Evolutionary conservation across 2,329 filamentous ascomycete species (phyloP), one percentile per base, ranked within the genome.

Genomic region (Aspergillus sp.): DNA sequence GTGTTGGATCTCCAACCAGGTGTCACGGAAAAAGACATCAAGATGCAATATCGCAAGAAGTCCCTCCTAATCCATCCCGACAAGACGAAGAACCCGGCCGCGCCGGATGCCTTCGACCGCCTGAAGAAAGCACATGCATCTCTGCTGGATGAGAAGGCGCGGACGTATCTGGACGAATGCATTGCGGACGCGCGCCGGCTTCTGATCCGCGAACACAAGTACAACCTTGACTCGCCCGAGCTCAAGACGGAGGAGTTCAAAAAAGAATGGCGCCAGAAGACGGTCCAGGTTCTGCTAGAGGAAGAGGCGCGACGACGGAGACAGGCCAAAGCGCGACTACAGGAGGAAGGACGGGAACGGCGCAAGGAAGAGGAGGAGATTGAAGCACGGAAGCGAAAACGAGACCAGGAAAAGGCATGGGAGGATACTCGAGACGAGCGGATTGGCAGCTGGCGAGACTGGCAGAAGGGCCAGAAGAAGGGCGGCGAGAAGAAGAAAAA

Each of bases 31-130:
- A 92, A 90, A 54, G 94, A 97, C 76, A 97, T 99, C 79, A 97
- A 96, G 76, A 79, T 87, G 62, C 83, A 84, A 61, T 99, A 97
- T 77, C 92, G 94, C 79, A 92, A 90, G 65, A 97, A 96, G 74
- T 99, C 94, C n/a, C 86, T 99, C 52, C 85, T 99, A 45, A 97
- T 99, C 77, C 94, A 99, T 78, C 94, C 94, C 6, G 94, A 99
- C 79, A 99, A 99, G 74, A 96, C 94, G 51, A 86, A 86, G 66
- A 97, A 99, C 68, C 87, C 90, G 0, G 83, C 80, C 45, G 94
- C 94, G 0, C 93, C 94, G 3, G 94, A 97, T 65, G 94, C 94
- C 60, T 99, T 99, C 69, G 94, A 99, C 74, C 86, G 93, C 9
- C 82, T 99, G 24, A 96, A 96, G 67, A 96, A 97, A 74, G 94